Base-by-base conservation (phyloP, 2,329 filamentous ascomycete species). In the Ophioceras dolichostomum region DNA sequence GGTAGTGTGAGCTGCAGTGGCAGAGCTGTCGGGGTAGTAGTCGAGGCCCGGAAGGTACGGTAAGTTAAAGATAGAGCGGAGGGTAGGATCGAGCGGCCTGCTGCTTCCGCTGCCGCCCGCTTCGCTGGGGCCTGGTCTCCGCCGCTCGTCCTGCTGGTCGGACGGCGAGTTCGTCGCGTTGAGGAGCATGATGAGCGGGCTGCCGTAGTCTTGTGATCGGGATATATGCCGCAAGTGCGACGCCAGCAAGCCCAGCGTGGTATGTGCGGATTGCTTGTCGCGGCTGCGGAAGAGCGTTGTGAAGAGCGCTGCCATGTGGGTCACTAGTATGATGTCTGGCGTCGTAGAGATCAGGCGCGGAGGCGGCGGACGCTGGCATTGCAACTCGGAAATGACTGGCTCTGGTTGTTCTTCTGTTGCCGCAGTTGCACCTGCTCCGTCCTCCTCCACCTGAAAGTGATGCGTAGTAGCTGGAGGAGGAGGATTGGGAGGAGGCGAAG, bases 291-390 rank as follows among this genome's bases (percentile, higher is more conserved):
- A 76, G 34, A 76, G 60, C 4, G 62, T 52, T 19, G 61, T 64
- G 16, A 77, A 59, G 4, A 77, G 58, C 13, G 57, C 47, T 2
- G 68, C 67, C 48, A 73, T 64, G 52, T 73, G 68, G 7, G 72
- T 73, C 38, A 76, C 54, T 37, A 77, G 55, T 32, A 78, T 60
- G 28, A 76, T 53, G 38, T 66, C 62, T 7, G 64, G n/a, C n/a
- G n/a, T n/a, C n/a, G n/a, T n/a, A n/a, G n/a, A n/a, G n/a, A n/a
- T n/a, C n/a, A n/a, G n/a, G n/a, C n/a, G n/a, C n/a, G n/a, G n/a
- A n/a, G n/a, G n/a, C n/a, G n/a, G n/a, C n/a, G n/a, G n/a, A n/a
- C n/a, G n/a, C n/a, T n/a, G n/a, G n/a, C n/a, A n/a, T n/a, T n/a
- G n/a, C n/a, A n/a, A n/a, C n/a, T n/a, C n/a, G n/a, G n/a, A n/a